phyloP scores from a whole-genome alignment of 768 basidiomycete species.

The Zangia roseola region DNA sequence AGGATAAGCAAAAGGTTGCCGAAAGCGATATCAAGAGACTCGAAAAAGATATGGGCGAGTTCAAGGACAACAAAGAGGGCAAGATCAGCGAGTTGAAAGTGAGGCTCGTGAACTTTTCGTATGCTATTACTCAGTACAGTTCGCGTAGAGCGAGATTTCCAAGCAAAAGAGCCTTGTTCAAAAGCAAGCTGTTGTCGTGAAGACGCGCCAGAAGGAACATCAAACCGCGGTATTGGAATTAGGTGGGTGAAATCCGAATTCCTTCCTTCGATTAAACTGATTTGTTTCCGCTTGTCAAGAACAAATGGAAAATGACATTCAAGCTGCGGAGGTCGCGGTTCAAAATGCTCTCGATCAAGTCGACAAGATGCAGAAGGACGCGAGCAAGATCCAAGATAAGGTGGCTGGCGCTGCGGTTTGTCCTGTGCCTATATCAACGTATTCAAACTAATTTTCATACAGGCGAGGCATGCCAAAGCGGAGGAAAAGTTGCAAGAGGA shows the following conservation, averaged over 20 bases:
- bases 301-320: constrained; percentile 33
- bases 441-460: not conserved
- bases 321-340: constrained; percentile 20
- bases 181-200: constrained; percentile 78
- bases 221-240: constrained; percentile 86
- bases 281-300: constrained; percentile 6
- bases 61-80: constrained; percentile 98
- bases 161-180: constrained; percentile 80
- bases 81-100: constrained; percentile 95
- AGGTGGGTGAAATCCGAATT: constrained; percentile 47
- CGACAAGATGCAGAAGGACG: constrained; percentile 57
- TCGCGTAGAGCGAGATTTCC: constrained; percentile 59
- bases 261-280: not conserved
- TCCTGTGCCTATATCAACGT: not conserved
- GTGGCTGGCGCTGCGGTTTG: constrained; percentile 32
- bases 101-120: constrained; percentile 7
- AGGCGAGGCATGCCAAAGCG: constrained; percentile 62
- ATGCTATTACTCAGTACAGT: not conserved
- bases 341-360: constrained; percentile 42
- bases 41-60: constrained; percentile 96
- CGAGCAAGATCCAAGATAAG: constrained; percentile 55
- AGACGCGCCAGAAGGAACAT: constrained; percentile 84
- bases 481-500: constrained; percentile 79
- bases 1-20: constrained; percentile 75
- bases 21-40: constrained; percentile 80